Conservation (phyloP, 805 yeast genomes). For the Wickerhamiella lipophila region DNA sequence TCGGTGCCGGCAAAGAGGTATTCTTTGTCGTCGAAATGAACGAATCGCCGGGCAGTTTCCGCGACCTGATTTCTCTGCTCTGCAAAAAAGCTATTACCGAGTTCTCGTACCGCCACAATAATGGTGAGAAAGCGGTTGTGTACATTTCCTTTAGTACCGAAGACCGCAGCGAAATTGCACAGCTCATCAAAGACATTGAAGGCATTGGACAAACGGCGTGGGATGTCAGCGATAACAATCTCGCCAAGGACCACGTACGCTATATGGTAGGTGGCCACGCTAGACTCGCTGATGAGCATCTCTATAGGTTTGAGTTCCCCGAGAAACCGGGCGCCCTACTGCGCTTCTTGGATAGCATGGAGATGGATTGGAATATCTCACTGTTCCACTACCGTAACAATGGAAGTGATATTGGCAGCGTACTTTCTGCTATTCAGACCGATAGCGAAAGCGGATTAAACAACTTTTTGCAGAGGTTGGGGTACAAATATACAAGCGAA, state of each 20-base stretch:
- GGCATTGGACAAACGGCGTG: slow-evolving; percentile 57
- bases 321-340: slow-evolving; percentile 93
- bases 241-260: slow-evolving; percentile 94
- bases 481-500: slow-evolving; percentile 69
- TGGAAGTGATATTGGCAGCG: slow-evolving; percentile 89
- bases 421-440: slow-evolving; percentile 77
- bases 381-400: slow-evolving; percentile 94
- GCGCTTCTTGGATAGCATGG: slow-evolving; percentile 58
- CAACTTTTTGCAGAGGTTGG: slow-evolving; percentile 53
- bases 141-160: slow-evolving; percentile 76
- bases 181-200: slow-evolving; percentile 46
- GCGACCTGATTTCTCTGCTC: slow-evolving; percentile 58
- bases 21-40: slow-evolving; percentile 85
- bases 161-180: slow-evolving; percentile 61
- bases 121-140: slow-evolving; percentile 48
- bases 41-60: slow-evolving; percentile 84
- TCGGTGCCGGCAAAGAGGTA: slow-evolving; percentile 97
- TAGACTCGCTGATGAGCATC: slow-evolving; percentile 55
- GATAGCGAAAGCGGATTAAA: slow-evolving; percentile 63
- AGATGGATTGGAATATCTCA: slow-evolving; percentile 79
- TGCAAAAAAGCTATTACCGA: slow-evolving; percentile 89
- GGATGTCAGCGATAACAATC: slow-evolving; percentile 82
- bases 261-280: slow-evolving; percentile 91
- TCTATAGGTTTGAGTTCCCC: slow-evolving; percentile 85
- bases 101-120: slow-evolving; percentile 70